Evolutionary conservation across 345 rosid genomes (phyloP), one percentile per base, ranked within the genome.

Genomic region (Moricandia moricandioides): DNA sequence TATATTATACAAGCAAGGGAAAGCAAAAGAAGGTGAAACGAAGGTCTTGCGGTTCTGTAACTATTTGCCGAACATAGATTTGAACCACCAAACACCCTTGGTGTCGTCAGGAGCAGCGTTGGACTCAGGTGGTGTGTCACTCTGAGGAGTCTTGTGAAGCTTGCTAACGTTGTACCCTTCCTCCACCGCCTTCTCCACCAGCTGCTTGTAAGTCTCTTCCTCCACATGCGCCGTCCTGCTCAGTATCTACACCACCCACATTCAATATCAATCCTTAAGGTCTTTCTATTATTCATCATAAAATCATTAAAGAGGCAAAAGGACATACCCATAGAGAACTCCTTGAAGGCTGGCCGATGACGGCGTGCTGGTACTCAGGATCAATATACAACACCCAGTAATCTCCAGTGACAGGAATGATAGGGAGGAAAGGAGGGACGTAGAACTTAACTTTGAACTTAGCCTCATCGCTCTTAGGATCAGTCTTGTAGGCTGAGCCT

Each of bases 71-170:
- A 94, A 31, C 14, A 94, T 6, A 63, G 97, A 88, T 74, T 86
- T 90, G 81, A 91, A 26, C 98, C 97, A 94, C 98, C 97, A 89
- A n/a, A 87, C 8, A 69, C 97, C 98, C 74, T 88, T 89, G 65
- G 81, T 45, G 82, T 91, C 98, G 37, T 79, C 73, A 0, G 93
- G 85, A 8, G 84, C 81, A 1, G 81, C 51, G 18, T 85, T 75
- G 61, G 75, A 74, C 63, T 81, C 88, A 0, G 97, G 95, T 57
- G 96, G 91, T 6, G 85, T 35, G 29, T 84, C 88, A 18, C 76
- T 73, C 68, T 94, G 98, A 21, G 91, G 84, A 0, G 97, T 91
- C 85, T 82, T 91, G 75, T 85, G 91, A 31, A 91, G 89, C 77
- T 89, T 91, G 82, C 84, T 83, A 71, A 88, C 88, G 11, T 87